These are phyloP conservation scores for Echium plantagineum DNA, from an alignment of 257 asterid genomes.

Conservation along the genomic window DNA sequence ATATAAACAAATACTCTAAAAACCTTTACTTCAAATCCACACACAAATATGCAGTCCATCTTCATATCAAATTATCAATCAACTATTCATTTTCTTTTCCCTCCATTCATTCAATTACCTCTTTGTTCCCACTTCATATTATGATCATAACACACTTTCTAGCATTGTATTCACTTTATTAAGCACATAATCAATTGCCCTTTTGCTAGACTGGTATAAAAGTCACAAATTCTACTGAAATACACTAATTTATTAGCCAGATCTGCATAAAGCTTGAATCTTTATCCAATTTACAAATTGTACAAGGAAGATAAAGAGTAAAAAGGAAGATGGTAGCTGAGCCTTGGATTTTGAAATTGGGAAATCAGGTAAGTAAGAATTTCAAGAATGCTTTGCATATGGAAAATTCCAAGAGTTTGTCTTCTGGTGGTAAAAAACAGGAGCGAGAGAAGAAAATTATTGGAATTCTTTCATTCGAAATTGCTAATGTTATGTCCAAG, in stretches of 20 bases:
- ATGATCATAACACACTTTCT: slow-evolving; percentile 16
- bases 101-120: slow-evolving; percentile 16
- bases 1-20: slow-evolving; percentile 1
- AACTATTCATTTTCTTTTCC: slow-evolving; percentile 12
- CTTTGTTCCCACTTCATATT: slow-evolving; percentile 13
- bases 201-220: slow-evolving; percentile 5
- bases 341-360: slow-evolving; percentile 74
- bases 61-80: slow-evolving; percentile 16
- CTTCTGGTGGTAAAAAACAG: slow-evolving; percentile 27
- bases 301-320: not conserved
- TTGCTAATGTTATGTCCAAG: slow-evolving; percentile 92
- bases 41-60: slow-evolving; percentile 7
- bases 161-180: slow-evolving; percentile 25
- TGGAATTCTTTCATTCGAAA: slow-evolving; percentile 90
- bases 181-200: slow-evolving; percentile 15
- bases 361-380: slow-evolving; percentile 87
- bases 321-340: slow-evolving; percentile 70
- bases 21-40: slow-evolving; percentile 26
- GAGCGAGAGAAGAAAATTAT: slow-evolving; percentile 32
- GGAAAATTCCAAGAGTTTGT: slow-evolving; percentile 42
- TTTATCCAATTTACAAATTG: not conserved
- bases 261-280: not conserved
- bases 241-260: not conserved
- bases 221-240: slow-evolving; percentile 5
- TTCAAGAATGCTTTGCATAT: slow-evolving; percentile 59